Evolutionary conservation across 2,329 filamentous ascomycete species (phyloP).

Genomic region (Plenodomus tracheiphilus): DNA sequence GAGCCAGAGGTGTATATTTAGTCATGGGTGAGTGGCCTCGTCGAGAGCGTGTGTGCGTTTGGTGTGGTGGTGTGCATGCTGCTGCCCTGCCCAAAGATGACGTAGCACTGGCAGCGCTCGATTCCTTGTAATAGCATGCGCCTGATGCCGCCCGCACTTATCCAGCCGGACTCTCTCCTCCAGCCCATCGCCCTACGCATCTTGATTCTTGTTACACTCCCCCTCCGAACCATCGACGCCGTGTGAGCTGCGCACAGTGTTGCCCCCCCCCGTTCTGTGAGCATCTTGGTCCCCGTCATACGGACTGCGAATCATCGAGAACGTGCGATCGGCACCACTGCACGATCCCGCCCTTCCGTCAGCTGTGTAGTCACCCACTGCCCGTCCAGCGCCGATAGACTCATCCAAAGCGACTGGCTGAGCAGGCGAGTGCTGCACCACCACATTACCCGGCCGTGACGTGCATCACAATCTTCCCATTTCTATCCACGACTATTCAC

Average conservation of each 20-base stretch:
- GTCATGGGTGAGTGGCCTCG: too few relatives aligned
- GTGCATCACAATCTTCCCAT: not conserved
- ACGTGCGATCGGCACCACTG: constrained; percentile 23
- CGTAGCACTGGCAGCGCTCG: not conserved
- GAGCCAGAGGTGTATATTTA: too few relatives aligned
- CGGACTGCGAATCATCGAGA: constrained; percentile 17
- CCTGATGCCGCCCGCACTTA: constrained; percentile 17
- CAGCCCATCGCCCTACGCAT: constrained; percentile 3
- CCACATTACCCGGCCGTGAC: constrained; percentile 4
- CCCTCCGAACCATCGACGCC: constrained; percentile 3
- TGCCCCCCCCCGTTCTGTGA: too few relatives aligned
- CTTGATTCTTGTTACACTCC: constrained; percentile 14
- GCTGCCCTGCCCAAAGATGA: not conserved
- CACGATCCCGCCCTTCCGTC: constrained; percentile 18
- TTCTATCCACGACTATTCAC: not conserved
- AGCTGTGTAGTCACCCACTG: constrained; percentile 10
- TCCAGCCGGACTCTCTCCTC: constrained; percentile 1
- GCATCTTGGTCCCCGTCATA: too few relatives aligned
- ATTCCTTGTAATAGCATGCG: constrained; percentile 5
- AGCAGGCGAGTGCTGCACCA: constrained; percentile 15
- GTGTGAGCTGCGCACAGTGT: too few relatives aligned
- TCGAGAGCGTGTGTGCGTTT: not conserved
- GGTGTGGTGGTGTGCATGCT: too few relatives aligned
- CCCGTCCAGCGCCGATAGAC: not conserved
- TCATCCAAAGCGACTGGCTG: constrained; percentile 16